Evolutionary conservation across 139 green algal genomes (phyloP), one percentile per base, ranked within the genome.

Genomic region (Monoraphidium neglectum): DNA sequence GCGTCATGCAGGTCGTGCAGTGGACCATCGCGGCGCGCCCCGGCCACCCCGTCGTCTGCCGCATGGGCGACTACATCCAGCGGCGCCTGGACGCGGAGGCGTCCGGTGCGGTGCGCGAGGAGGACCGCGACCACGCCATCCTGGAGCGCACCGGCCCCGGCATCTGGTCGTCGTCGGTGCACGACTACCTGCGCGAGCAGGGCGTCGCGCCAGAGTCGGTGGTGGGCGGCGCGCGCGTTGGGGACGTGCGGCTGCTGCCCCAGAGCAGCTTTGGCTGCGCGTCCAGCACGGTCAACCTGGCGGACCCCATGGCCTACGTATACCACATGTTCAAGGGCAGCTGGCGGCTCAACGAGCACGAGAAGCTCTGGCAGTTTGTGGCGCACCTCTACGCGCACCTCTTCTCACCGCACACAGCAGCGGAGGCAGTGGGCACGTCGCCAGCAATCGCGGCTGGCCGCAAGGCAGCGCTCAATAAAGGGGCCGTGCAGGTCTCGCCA

Each of bases 281-380:
- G 15, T 70, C 37, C n/a, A 54, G 38, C 15, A 62, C n/a, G 18
- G 74, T 68, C 46, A 70, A 74, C 32, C 65, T 65, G 10, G 43
- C 23, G 13, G 74, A 80, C n/a, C 62, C 51, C 16, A 36, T 70
- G n/a, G 63, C 75, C 1, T 75, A 70, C 2, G 65, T 70, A 37
- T 80, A 80, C 54, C 75, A 80, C 54, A 80, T 80, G 75, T 80
- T 80, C 66, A 80, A 76, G 40, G 75, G 75, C 40, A 70, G 53
- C 43, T 80, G 75, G 75, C 53, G 54, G 36, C 24, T 38, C 3
- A n/a, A 60, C 35, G 47, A 61, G 21, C 40, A 56, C 3, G 74
- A 28, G 37, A 70, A 69, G 65, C 24, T 80, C 8, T 2, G 53
- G 30, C 38, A 26, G 23, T 70, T 80, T 5, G 35, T 80, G 2